Percentiles rank a stretch among this genome's conserved stretches.
Conservation (phyloP, 345 rosid species). For the Euphorbia lathyris region DNA sequence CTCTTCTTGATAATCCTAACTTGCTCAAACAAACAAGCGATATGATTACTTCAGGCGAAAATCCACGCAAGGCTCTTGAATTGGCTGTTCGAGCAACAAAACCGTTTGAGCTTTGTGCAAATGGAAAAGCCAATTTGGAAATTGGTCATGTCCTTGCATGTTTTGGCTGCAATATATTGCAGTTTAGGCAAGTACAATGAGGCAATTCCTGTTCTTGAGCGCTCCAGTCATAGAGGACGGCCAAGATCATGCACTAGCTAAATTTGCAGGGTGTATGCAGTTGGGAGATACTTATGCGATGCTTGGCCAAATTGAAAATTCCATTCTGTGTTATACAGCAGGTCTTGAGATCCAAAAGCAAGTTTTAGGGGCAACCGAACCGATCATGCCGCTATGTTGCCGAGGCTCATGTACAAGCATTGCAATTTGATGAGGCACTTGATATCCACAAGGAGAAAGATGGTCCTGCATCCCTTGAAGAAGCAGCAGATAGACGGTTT, state of each 20-base stretch:
- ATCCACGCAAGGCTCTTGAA: slow-evolving; percentile 61
- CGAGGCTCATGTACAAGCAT: slow-evolving; percentile 84
- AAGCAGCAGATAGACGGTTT: slow-evolving; percentile 83
- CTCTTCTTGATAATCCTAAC: slow-evolving; percentile 47
- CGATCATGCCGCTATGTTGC: slow-evolving; percentile 78
- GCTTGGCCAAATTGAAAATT: slow-evolving; percentile 83
- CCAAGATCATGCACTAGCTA: slow-evolving; percentile 77
- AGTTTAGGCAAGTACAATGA: slow-evolving; percentile 58
- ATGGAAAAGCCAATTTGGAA: slow-evolving; percentile 57
- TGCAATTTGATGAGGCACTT: slow-evolving; percentile 82
- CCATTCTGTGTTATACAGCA: slow-evolving; percentile 70
- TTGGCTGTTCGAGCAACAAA: slow-evolving; percentile 56
- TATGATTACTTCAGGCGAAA: slow-evolving; percentile 67
- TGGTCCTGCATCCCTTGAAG: slow-evolving; percentile 55
- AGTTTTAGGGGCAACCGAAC: slow-evolving; percentile 73
- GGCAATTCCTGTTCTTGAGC: slow-evolving; percentile 83
- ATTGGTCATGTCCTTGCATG: slow-evolving; percentile 79
- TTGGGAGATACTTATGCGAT: slow-evolving; percentile 82
- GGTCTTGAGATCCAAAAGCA: slow-evolving; percentile 93
- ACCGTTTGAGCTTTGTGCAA: slow-evolving; percentile 52
- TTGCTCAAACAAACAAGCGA: slow-evolving; percentile 68
- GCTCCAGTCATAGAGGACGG: slow-evolving; percentile 72
- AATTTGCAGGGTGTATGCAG: slow-evolving; percentile 96
- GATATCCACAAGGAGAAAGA: slow-evolving; percentile 68
- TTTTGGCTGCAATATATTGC: slow-evolving; percentile 64